Conservation (phyloP, 257 asterid species). For the Solanum microdontum region DNA sequence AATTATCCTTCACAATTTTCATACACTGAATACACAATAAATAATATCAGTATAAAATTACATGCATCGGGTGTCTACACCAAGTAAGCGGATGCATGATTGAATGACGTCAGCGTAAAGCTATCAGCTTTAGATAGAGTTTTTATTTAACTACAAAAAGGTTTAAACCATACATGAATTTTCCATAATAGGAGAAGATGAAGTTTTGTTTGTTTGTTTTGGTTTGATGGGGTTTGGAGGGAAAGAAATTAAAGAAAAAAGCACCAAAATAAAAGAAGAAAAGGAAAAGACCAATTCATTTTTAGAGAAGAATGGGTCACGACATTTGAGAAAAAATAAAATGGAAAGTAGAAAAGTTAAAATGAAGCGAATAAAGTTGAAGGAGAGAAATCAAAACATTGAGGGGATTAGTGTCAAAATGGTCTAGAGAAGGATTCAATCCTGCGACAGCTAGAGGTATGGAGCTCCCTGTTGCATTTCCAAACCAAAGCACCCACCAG, state of each 20-base stretch:
- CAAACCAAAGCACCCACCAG: not conserved
- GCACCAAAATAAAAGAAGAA: not conserved
- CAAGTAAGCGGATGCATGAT: not conserved
- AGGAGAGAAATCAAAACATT: not conserved
- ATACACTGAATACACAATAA: not conserved
- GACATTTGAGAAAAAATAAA: not conserved
- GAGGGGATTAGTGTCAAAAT: not conserved
- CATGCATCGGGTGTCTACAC: not conserved
- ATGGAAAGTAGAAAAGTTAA: not conserved
- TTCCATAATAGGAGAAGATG: not conserved
- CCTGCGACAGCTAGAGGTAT: not conserved
- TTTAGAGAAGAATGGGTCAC: not conserved
- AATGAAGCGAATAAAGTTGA: not conserved
- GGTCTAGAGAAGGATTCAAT: not conserved
- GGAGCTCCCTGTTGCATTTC: not conserved
- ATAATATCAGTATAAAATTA: not conserved
- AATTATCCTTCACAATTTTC: not conserved
- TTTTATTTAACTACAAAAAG: not conserved
- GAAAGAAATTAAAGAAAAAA: not conserved
- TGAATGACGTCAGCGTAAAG: not conserved
- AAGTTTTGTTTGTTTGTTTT: not conserved
- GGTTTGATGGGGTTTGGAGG: not conserved
- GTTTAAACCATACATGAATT: not conserved
- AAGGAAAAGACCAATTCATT: not conserved
- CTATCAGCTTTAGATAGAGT: not conserved